These are phyloP conservation scores for Syncephalis fuscata DNA, from an alignment of 371 early-diverging fungal species.

Conservation along the genomic window DNA sequence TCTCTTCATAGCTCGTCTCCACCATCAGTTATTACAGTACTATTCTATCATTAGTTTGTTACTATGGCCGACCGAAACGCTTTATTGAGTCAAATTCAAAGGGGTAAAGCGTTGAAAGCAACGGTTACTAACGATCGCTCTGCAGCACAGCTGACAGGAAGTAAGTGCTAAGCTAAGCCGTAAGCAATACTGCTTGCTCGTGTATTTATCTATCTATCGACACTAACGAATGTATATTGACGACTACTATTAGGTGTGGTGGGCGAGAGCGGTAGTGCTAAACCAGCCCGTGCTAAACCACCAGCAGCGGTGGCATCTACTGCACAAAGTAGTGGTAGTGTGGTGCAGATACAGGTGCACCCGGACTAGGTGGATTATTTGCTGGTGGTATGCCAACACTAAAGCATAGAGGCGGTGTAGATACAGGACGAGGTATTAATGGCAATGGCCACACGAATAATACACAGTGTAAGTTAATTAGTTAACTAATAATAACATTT, in stretches of 20 bases:
- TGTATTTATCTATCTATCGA: too few relatives aligned
- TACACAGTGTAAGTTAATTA: constrained; percentile 21
- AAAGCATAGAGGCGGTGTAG: constrained; percentile 22
- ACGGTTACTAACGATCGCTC: constrained; percentile 68
- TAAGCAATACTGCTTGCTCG: too few relatives aligned
- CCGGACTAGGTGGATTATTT: constrained; percentile 34
- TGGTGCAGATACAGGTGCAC: constrained; percentile 6
- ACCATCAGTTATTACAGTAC: too few relatives aligned
- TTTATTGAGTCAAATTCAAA: constrained; percentile 54
- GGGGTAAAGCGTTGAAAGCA: constrained; percentile 55
- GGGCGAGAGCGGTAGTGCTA: too few relatives aligned
- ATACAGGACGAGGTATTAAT: constrained; percentile 13
- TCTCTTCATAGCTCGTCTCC: too few relatives aligned
- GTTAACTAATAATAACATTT: constrained; percentile 18
- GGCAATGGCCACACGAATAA: constrained; percentile 20
- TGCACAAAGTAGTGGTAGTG: constrained; percentile 1
- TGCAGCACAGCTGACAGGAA: constrained; percentile 32
- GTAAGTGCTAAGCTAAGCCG: too few relatives aligned
- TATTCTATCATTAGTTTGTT: too few relatives aligned
- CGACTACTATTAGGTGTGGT: too few relatives aligned
- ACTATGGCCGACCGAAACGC: constrained; percentile 14
- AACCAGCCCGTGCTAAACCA: constrained; percentile 6
- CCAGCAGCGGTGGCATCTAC: background rate
- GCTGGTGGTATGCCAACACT: constrained; percentile 49
- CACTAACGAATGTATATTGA: too few relatives aligned